phyloP scores from a whole-genome alignment of 2,329 filamentous ascomycete genomes.

The Aspergillus quadrilineatus region DNA sequence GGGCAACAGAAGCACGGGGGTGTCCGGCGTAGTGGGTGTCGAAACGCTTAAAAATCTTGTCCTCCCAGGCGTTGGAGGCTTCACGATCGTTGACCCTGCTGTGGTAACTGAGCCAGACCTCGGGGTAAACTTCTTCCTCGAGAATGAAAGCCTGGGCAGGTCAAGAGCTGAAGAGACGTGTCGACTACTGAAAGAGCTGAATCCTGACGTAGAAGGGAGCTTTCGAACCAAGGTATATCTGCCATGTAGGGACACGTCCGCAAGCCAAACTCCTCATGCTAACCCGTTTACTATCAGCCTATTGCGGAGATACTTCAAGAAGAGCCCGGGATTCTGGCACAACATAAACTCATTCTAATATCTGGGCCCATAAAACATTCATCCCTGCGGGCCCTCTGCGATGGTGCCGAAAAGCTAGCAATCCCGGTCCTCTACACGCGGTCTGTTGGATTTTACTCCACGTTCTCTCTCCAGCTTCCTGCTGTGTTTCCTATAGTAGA shows the following conservation, averaged over 20 bases:
- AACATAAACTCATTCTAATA: slow-evolving; percentile 62
- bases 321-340: slow-evolving; percentile 38
- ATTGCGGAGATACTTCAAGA: slow-evolving; percentile 39
- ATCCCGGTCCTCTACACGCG: slow-evolving; percentile 80
- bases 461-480: slow-evolving; percentile 76
- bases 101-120: slow-evolving; percentile 78
- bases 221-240: slow-evolving; percentile 60
- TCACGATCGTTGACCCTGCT: slow-evolving; percentile 83
- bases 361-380: slow-evolving; percentile 58
- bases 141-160: slow-evolving; percentile 72
- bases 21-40: slow-evolving; percentile 80
- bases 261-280: slow-evolving; percentile 7
- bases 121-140: slow-evolving; percentile 95
- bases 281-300: slow-evolving; percentile 24
- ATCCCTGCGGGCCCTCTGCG: slow-evolving; percentile 51
- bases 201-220: slow-evolving; percentile 83
- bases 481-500: slow-evolving; percentile 89
- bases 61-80: slow-evolving; percentile 83
- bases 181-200: slow-evolving; percentile 78
- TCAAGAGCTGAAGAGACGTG: slow-evolving; percentile 76
- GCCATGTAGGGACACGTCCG: background rate
- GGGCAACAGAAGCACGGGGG: slow-evolving; percentile 40
- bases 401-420: slow-evolving; percentile 54
- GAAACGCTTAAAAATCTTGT: slow-evolving; percentile 98
- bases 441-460: slow-evolving; percentile 88